phyloP scores from a whole-genome alignment of 495 filamentous ascomycete genomes.

The Penicillium turbatum region DNA sequence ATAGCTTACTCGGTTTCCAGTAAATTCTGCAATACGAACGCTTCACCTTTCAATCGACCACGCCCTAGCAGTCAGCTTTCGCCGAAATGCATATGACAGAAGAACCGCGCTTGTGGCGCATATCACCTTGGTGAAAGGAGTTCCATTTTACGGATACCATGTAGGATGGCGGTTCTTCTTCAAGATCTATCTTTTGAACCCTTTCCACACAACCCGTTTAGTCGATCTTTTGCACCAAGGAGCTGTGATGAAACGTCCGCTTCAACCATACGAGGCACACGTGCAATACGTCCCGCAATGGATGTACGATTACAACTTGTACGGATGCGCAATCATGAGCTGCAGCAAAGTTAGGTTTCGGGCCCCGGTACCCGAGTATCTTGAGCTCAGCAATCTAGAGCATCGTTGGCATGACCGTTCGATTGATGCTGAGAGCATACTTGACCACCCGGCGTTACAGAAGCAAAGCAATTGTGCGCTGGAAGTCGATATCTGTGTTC shows the following conservation, averaged over 20 bases:
- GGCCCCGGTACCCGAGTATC: slow-evolving; percentile 64
- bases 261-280: slow-evolving; percentile 93
- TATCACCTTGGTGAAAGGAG: slow-evolving; percentile 85
- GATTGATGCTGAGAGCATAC: slow-evolving; percentile 50
- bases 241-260: slow-evolving; percentile 69
- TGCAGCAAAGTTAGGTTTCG: slow-evolving; percentile 67
- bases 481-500: slow-evolving; percentile 82
- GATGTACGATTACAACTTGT: slow-evolving; percentile 97
- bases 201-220: slow-evolving; percentile 72
- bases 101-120: slow-evolving; percentile 76
- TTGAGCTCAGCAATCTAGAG: slow-evolving; percentile 49
- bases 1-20: slow-evolving; percentile 31
- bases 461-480: slow-evolving; percentile 82
- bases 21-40: slow-evolving; percentile 63
- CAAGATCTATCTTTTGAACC: slow-evolving; percentile 91
- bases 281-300: slow-evolving; percentile 89
- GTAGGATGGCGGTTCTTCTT: slow-evolving; percentile 89
- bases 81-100: slow-evolving; percentile 64
- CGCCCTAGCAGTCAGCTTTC: slow-evolving; percentile 76
- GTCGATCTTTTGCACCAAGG: slow-evolving; percentile 83
- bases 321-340: slow-evolving; percentile 84
- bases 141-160: slow-evolving; percentile 93
- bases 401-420: slow-evolving; percentile 80
- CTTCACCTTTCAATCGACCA: slow-evolving; percentile 80
- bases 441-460: slow-evolving; percentile 58